These are phyloP conservation scores for Hypoxylon sp. DNA, from an alignment of 2,329 filamentous ascomycete genomes.

Conservation along the genomic window DNA sequence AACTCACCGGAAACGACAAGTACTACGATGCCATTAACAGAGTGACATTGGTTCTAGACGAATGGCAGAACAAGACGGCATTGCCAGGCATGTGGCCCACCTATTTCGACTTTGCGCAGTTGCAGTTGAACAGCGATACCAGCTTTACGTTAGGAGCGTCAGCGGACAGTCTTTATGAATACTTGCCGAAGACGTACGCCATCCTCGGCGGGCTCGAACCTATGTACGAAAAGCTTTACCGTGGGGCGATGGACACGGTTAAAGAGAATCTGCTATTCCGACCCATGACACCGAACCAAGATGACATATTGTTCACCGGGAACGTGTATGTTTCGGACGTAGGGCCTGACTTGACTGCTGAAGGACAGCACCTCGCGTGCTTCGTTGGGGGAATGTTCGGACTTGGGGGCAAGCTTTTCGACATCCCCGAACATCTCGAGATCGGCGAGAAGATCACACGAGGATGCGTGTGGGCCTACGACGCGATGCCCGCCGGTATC, in stretches of 20 bases:
- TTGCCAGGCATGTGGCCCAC: constrained; percentile 83
- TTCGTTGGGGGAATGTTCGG: constrained; percentile 63
- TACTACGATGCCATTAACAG: constrained; percentile 82
- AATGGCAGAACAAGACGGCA: constrained; percentile 74
- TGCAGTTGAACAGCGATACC: constrained; percentile 54
- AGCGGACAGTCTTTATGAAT: constrained; percentile 70
- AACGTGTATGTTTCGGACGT: constrained; percentile 47
- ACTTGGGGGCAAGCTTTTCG: constrained; percentile 59
- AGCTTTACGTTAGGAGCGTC: constrained; percentile 66
- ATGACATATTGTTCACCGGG: constrained; percentile 73
- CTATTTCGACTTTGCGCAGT: constrained; percentile 68
- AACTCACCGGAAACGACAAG: constrained; percentile 74
- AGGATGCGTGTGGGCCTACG: constrained; percentile 71
- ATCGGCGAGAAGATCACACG: constrained; percentile 62
- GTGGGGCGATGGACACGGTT: constrained; percentile 68
- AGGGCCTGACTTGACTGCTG: constrained; percentile 47
- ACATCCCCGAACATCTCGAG: constrained; percentile 58
- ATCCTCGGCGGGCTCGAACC: constrained; percentile 72
- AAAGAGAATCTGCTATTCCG: constrained; percentile 75
- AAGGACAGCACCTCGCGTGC: constrained; percentile 59
- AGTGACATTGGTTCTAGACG: constrained; percentile 76
- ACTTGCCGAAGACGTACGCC: constrained; percentile 71
- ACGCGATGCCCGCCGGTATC: constrained; percentile 64
- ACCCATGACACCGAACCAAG: constrained; percentile 71
- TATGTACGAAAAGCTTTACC: constrained; percentile 74